A percentile compares a stretch with the other conserved stretches of the same genome.
Conservation (phyloP, 257 asterid genomes). For the Solanum arcanum region DNA sequence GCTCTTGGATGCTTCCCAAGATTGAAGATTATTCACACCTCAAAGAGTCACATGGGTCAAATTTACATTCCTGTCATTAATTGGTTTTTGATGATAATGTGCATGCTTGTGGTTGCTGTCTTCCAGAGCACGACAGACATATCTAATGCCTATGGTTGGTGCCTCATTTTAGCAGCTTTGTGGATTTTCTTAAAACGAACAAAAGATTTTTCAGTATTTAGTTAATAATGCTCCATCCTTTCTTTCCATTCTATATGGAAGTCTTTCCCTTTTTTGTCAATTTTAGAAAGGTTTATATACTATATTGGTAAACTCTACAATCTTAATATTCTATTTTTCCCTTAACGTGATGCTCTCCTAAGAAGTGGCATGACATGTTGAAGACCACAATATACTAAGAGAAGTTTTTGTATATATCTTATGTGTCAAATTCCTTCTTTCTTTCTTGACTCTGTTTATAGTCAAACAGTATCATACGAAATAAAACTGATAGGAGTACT, state of each 20-base stretch:
- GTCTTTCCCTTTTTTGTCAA: background rate
- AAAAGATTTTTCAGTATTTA: background rate
- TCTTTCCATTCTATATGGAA: background rate
- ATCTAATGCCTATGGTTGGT: conserved; percentile 86
- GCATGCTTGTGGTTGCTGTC: conserved; percentile 77
- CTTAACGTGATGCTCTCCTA: background rate
- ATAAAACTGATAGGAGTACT: background rate
- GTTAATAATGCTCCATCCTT: background rate
- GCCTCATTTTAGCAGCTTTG: background rate
- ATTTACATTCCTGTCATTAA: conserved; percentile 89
- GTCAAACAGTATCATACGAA: background rate
- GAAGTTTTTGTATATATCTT: background rate
- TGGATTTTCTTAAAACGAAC: background rate
- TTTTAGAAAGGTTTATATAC: background rate
- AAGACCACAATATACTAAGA: background rate
- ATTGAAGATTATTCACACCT: conserved; percentile 88
- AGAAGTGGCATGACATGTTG: background rate
- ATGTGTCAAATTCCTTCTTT: background rate
- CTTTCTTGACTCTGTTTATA: background rate
- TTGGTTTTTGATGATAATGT: conserved; percentile 89
- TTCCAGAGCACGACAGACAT: conserved; percentile 81
- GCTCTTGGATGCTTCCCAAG: conserved; percentile 98
- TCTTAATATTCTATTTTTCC: background rate
- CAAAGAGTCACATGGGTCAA: conserved; percentile 87
- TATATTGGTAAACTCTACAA: background rate